Evolutionary conservation across 2,329 filamentous ascomycete species (phyloP).

Genomic region (Escovopsis sp.): DNA sequence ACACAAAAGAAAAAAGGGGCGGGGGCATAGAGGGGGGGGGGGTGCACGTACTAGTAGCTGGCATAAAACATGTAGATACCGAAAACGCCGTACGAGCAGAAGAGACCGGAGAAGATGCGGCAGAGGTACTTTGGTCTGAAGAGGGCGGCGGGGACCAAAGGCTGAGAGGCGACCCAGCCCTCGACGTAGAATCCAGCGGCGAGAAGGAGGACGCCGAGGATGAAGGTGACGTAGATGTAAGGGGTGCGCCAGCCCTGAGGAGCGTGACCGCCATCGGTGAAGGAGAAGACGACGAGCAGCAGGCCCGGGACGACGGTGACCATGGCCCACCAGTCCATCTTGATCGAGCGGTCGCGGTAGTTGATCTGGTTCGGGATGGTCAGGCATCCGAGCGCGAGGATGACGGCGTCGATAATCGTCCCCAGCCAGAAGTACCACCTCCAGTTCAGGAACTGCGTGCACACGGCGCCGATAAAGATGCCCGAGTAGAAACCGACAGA

Average conservation of each 20-base stretch:
- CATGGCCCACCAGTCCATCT: slow-evolving; percentile 57
- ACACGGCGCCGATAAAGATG: slow-evolving; percentile 51
- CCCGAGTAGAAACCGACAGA: slow-evolving; percentile 47
- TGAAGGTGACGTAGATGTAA: slow-evolving; percentile 52
- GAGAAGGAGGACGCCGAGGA: slow-evolving; percentile 46
- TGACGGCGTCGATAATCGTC: slow-evolving; percentile 24
- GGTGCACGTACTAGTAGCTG: slow-evolving; percentile 47
- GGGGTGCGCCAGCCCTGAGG: slow-evolving; percentile 56
- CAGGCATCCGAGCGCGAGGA: slow-evolving; percentile 28
- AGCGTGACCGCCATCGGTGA: slow-evolving; percentile 58
- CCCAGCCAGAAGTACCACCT: slow-evolving; percentile 60
- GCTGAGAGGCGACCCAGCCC: slow-evolving; percentile 51
- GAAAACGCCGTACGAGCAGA: slow-evolving; percentile 53
- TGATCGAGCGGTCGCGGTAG: slow-evolving; percentile 10
- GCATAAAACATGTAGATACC: slow-evolving; percentile 56
- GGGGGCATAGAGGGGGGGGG: not conserved
- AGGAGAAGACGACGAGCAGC: slow-evolving; percentile 56
- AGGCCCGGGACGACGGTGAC: slow-evolving; percentile 47
- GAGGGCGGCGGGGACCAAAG: slow-evolving; percentile 53
- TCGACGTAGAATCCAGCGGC: slow-evolving; percentile 52
- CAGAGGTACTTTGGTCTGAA: slow-evolving; percentile 57
- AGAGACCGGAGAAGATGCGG: slow-evolving; percentile 41
- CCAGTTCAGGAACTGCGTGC: slow-evolving; percentile 46
- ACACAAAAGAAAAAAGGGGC: not conserved
- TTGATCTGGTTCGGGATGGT: slow-evolving; percentile 22